A percentile compares a stretch with the other conserved stretches of the same genome.
phyloP scores from a whole-genome alignment of 164 flowering plant genomes.

The Warburgia ugandensis region DNA sequence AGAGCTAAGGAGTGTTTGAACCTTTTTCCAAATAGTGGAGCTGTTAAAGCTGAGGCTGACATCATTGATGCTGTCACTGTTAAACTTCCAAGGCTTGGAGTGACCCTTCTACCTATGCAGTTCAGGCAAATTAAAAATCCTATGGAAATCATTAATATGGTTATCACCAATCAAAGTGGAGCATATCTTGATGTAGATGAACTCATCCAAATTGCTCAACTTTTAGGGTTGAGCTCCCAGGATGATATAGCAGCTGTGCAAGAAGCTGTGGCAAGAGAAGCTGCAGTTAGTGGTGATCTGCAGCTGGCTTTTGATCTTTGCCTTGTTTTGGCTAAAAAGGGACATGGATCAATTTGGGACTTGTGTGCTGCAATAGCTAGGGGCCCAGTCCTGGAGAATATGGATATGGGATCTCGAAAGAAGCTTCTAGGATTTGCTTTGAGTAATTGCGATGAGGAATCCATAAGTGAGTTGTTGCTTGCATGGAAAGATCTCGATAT shows the following conservation, averaged over 20 bases:
- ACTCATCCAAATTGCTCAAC: slow-evolving; percentile 77
- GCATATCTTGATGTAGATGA: slow-evolving; percentile 92
- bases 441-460: slow-evolving; percentile 92
- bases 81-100: slow-evolving; percentile 89
- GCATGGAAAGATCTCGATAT: slow-evolving; percentile 97
- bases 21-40: slow-evolving; percentile 69
- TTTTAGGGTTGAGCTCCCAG: slow-evolving; percentile 78
- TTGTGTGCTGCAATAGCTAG: slow-evolving; percentile 95
- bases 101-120: slow-evolving; percentile 84
- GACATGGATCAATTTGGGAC: slow-evolving; percentile 91
- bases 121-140: slow-evolving; percentile 87
- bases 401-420: slow-evolving; percentile 73
- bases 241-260: slow-evolving; percentile 78
- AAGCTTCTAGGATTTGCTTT: slow-evolving; percentile 82
- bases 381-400: slow-evolving; percentile 81
- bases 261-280: slow-evolving; percentile 98
- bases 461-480: slow-evolving; percentile 73
- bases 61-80: slow-evolving; percentile 78
- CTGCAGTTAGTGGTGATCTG: slow-evolving; percentile 92
- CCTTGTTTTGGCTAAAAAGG: slow-evolving; percentile 74
- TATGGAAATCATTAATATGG: slow-evolving; percentile 85
- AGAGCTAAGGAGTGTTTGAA: slow-evolving; percentile 94
- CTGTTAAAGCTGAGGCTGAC: slow-evolving; percentile 74
- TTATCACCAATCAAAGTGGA: slow-evolving; percentile 73
- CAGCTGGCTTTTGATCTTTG: slow-evolving; percentile 93